Conservation (phyloP, 805 yeast species). For the Schwanniomyces pseudopolymorphus region DNA sequence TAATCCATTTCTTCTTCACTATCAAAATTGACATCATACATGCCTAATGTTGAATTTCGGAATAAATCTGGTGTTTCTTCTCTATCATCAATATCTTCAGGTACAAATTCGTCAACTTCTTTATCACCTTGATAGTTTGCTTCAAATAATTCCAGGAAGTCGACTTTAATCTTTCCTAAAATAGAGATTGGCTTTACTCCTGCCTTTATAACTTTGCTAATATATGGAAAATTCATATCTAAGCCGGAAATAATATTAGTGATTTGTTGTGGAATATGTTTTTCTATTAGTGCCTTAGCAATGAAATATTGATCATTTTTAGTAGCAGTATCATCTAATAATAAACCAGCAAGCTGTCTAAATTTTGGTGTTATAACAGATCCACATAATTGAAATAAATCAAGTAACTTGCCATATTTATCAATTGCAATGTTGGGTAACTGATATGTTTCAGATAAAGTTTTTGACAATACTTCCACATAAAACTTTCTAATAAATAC, state of each 20-base stretch:
- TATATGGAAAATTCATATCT: conserved; percentile 72
- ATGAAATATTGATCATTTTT: conserved; percentile 63
- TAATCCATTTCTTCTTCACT: conserved; percentile 54
- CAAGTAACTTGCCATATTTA: conserved; percentile 55
- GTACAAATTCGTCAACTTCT: conserved; percentile 37
- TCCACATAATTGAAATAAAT: conserved; percentile 50
- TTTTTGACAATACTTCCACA: conserved; percentile 64
- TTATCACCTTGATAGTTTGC: conserved; percentile 51
- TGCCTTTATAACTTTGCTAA: conserved; percentile 57
- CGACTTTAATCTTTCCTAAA: conserved; percentile 55
- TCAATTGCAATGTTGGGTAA: conserved; percentile 31
- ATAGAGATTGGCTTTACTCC: conserved; percentile 59
- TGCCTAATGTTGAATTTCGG: conserved; percentile 86
- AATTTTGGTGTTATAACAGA: conserved; percentile 44
- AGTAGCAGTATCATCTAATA: conserved; percentile 46
- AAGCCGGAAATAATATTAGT: conserved; percentile 60
- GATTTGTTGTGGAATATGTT: conserved; percentile 57
- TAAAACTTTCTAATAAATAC: conserved; percentile 71
- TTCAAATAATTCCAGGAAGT: conserved; percentile 58
- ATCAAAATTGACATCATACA: conserved; percentile 82
- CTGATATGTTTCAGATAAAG: conserved; percentile 50
- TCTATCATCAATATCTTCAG: conserved; percentile 53
- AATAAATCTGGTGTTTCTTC: conserved; percentile 84
- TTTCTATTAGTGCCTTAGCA: conserved; percentile 66
- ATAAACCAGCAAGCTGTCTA: conserved; percentile 41